Conservation (phyloP, 768 basidiomycete genomes). For the Rhodocollybia butyracea region DNA sequence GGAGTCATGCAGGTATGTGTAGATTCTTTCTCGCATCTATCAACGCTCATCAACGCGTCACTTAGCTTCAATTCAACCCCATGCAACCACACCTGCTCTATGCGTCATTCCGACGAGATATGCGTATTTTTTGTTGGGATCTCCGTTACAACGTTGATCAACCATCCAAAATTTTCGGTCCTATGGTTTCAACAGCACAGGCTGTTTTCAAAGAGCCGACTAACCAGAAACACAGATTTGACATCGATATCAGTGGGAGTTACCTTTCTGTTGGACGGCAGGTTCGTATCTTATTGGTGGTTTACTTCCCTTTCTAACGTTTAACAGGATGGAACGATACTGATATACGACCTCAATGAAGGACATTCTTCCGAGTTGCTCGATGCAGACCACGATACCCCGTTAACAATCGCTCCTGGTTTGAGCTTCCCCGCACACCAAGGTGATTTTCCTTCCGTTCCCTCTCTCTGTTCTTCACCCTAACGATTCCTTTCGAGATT, state of each 20-base stretch:
- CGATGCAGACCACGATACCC: not conserved
- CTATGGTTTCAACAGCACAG: not conserved
- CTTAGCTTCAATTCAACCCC: constrained; percentile 77
- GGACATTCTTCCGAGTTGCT: not conserved
- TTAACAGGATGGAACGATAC: constrained; percentile 49
- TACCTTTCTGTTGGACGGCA: constrained; percentile 67
- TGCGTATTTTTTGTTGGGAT: constrained; percentile 74
- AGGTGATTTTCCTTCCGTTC: constrained; percentile 33
- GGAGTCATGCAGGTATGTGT: constrained; percentile 52
- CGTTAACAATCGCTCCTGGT: constrained; percentile 19
- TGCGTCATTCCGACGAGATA: constrained; percentile 70
- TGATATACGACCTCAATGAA: constrained; percentile 51
- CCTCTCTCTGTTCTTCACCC: not conserved
- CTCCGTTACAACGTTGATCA: constrained; percentile 52
- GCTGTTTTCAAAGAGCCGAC: not conserved
- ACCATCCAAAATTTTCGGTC: constrained; percentile 38
- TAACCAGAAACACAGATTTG: constrained; percentile 83
- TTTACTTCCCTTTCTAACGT: not conserved
- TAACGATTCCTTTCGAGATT: no score
- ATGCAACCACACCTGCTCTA: constrained; percentile 68
- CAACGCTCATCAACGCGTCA: not conserved
- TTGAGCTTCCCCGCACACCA: constrained; percentile 50
- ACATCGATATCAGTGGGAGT: constrained; percentile 65
- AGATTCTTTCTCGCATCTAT: not conserved
- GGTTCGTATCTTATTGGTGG: constrained; percentile 37